Percentiles rank a stretch among this genome's conserved stretches.
These are phyloP conservation scores for Claviceps fusiformis DNA, from an alignment of 2,329 filamentous ascomycete genomes.

Conservation along the genomic window DNA sequence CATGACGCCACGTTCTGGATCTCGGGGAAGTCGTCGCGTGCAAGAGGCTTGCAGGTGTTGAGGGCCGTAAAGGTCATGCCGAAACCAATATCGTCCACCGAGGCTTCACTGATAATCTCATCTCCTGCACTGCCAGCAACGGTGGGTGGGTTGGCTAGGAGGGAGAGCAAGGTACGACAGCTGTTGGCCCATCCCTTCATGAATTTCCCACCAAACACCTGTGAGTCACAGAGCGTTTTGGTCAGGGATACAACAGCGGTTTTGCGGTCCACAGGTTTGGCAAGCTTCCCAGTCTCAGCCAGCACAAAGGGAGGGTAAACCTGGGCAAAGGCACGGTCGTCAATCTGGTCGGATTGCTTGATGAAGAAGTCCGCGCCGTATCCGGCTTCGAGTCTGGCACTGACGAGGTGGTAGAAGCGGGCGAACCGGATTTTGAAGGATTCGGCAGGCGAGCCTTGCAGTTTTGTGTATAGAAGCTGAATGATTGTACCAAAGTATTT, in stretches of 20 bases:
- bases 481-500: constrained; percentile 70
- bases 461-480: constrained; percentile 64
- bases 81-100: constrained; percentile 90
- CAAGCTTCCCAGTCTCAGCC: constrained; percentile 76
- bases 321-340: constrained; percentile 65
- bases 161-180: constrained; percentile 74
- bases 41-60: constrained; percentile 69
- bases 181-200: constrained; percentile 86
- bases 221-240: constrained; percentile 78
- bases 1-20: constrained; percentile 70
- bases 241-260: constrained; percentile 85
- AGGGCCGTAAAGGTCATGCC: constrained; percentile 88
- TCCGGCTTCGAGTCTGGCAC: constrained; percentile 63
- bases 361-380: constrained; percentile 90
- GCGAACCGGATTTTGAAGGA: constrained; percentile 78
- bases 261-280: constrained; percentile 81
- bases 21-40: constrained; percentile 74
- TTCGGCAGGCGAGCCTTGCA: constrained; percentile 57
- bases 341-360: constrained; percentile 66
- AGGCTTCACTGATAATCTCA: constrained; percentile 71
- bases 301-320: constrained; percentile 83
- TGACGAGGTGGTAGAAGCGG: constrained; percentile 87
- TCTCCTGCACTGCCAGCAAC: constrained; percentile 52
- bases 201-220: constrained; percentile 69
- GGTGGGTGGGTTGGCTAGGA: constrained; percentile 74